Evolutionary conservation across 202 grass and related monocot species (phyloP).

Genomic region (Miscanthus sacchariflorus): DNA sequence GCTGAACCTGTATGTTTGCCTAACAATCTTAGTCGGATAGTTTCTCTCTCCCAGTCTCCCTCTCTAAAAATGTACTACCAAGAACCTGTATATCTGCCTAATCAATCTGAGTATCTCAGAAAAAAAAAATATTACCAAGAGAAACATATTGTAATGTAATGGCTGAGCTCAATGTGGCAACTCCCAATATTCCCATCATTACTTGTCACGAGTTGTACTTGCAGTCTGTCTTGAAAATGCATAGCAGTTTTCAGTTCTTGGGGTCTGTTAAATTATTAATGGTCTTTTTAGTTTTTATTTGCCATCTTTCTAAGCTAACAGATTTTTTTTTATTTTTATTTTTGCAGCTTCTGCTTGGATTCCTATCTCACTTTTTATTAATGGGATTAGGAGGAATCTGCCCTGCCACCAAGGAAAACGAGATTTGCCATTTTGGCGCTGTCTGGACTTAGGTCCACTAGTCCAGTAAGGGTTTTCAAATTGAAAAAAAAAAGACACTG

Average conservation of each 20-base stretch:
- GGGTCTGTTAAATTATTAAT: neutral
- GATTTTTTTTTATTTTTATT: slow-evolving; percentile 4
- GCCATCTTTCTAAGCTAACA: slow-evolving; percentile 22
- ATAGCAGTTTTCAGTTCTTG: neutral
- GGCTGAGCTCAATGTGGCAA: neutral
- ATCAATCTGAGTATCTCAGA: neutral
- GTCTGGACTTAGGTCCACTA: no score
- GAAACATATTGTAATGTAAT: neutral
- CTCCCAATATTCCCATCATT: neutral
- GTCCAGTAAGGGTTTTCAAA: neutral
- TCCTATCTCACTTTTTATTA: neutral
- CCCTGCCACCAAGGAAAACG: neutral
- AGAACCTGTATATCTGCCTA: neutral
- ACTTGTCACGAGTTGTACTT: slow-evolving; percentile 9
- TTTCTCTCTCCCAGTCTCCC: neutral
- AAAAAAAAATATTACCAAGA: neutral
- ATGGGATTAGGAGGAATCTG: slow-evolving; percentile 13
- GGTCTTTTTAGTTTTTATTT: neutral
- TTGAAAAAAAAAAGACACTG: neutral
- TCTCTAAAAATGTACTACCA: neutral
- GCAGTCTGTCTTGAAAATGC: neutral
- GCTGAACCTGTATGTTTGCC: neutral
- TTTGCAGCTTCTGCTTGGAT: slow-evolving; percentile 46
- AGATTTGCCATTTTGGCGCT: slow-evolving; percentile 30
- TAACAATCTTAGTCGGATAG: neutral